Evolutionary conservation across 2,329 filamentous ascomycete genomes (phyloP), one percentile per base, ranked within the genome.

Genomic region (Byssochlamys sp.): DNA sequence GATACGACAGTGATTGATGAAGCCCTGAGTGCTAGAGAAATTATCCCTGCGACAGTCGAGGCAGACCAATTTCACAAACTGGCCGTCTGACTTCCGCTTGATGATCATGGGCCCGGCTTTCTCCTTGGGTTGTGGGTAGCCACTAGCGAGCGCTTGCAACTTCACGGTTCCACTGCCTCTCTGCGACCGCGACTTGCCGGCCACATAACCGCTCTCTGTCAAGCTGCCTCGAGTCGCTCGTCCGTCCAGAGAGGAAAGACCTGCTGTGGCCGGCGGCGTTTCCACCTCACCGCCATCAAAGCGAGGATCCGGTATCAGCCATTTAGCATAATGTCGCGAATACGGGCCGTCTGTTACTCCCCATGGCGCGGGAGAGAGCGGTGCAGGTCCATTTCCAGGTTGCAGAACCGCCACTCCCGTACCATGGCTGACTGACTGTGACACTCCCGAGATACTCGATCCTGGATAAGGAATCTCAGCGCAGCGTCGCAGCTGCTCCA

Each of bases 1-100:
- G 66, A 99, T 97, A 58, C 94, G 90, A 71, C 92, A 97, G 71
- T 99, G 94, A 69, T 99, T 99, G 77, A 99, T 94, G 75, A 97
- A 97, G n/a, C 94, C 94, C 73, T 97, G 94, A 0, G 91, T 95
- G 76, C 91, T 97, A 57, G 88, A 91, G 69, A 97, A 97, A 72
- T 96, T 90, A 71, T 90, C 89, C 62, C 92, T 83, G 54, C 90
- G 82, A 73, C 94, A 97, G 71, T 94, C 88, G 59, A 89, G 75
- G 77, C 94, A 99, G 61, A 95, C 87, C 53, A 97, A 81, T 74
- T 95, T 95, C 62, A 97, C 92, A 62, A 87, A 85, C 68, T 89
- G 81, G 57, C 89, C 89, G 73, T 97, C 91, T 24, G 81, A 83
- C 56, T 88, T 86, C 66, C 91, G 87, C 75, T 90, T 91, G 70